Base-by-base conservation (phyloP, 257 asterid species). In the Nicotiana tomentosiformis region DNA sequence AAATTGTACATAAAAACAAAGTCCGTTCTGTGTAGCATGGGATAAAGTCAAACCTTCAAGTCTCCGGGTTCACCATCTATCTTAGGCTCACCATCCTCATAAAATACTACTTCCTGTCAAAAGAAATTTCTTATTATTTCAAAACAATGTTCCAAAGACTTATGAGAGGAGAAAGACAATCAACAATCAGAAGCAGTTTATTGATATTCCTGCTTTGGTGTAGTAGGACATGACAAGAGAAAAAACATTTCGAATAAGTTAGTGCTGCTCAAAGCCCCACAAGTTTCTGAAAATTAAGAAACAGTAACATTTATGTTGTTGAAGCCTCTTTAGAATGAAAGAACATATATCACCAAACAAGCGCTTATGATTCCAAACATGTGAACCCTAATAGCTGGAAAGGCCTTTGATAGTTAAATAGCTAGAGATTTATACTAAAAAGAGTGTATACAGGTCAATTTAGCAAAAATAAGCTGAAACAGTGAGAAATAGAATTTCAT, bases 61-160 rank as follows among this genome's bases (percentile, higher is more conserved):
- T 96, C 99, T 82, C 98, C 99, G 80, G 98, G 85, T 91, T 96
- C 99, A 74, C 99, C 99, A 87, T 96, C 99, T 86, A 92, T 83
- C 83, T 86, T 90, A 70, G 99, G 98, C 87, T 94, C 99, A 77
- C 99, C 99, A 18, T 96, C 99, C 85, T 94, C 98, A 72, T 90
- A 93, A 85, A 96, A 96, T 76, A 93, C 88, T 81, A 96, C 95
- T 88, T 94, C 99, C 99, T 96, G 91, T 70, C 62, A 80, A 84
- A 33, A 67, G 76, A 67, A 83, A 66, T 0, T 32, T 30, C n/a
- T 10, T 35, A 49, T 15, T 20, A 32, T 56, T 49, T 4, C 29
- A 46, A 16, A 49, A 61, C 61, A 14, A 11, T 60, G 67, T 15
- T 67, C 29, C 8, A 67, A 66, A 33, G 49, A 67, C 76, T 33